phyloP scores from a whole-genome alignment of 2,329 filamentous ascomycete species.

The Beauveria sp. region DNA sequence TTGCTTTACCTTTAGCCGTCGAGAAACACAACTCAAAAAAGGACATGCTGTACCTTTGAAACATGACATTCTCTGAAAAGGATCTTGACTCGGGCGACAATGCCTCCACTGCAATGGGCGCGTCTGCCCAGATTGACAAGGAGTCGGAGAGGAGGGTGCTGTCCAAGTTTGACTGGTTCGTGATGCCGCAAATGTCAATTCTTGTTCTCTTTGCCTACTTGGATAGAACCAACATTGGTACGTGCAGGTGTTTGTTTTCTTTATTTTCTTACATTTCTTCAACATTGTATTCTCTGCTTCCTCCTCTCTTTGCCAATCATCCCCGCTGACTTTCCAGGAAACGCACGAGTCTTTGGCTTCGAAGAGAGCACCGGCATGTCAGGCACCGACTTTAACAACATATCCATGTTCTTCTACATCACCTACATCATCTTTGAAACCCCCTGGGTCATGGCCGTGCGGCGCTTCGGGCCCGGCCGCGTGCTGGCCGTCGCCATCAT shows the following conservation, averaged over 20 bases:
- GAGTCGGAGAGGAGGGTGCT: constrained; percentile 12
- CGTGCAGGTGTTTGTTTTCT: not conserved
- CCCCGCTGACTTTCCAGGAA: constrained; percentile 16
- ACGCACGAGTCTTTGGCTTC: constrained; percentile 27
- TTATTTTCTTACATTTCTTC: too few species aligned
- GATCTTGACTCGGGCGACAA: constrained; percentile 6
- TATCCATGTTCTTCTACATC: constrained; percentile 23
- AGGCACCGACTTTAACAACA: constrained; percentile 23
- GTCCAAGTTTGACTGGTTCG: constrained; percentile 21
- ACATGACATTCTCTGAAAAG: constrained; percentile 2
- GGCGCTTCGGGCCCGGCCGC: constrained; percentile 20
- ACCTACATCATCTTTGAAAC: constrained; percentile 26
- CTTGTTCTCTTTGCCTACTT: constrained; percentile 20
- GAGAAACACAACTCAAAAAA: not conserved
- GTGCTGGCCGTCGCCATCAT: constrained; percentile 24
- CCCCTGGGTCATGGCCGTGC: constrained; percentile 24
- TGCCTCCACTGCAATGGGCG: not conserved
- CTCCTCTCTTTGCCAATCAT: too few species aligned
- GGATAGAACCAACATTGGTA: constrained; percentile 21
- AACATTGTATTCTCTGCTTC: not conserved
- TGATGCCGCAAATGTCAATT: constrained; percentile 21
- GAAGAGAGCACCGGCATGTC: constrained; percentile 23
- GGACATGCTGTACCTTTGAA: not conserved
- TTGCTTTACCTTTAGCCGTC: not conserved
- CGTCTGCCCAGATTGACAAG: not conserved